A percentile compares a stretch with the other conserved stretches of the same genome.
Conservation (phyloP, 2,329 filamentous ascomycete species). For the Sarocladiaceae sp. region DNA sequence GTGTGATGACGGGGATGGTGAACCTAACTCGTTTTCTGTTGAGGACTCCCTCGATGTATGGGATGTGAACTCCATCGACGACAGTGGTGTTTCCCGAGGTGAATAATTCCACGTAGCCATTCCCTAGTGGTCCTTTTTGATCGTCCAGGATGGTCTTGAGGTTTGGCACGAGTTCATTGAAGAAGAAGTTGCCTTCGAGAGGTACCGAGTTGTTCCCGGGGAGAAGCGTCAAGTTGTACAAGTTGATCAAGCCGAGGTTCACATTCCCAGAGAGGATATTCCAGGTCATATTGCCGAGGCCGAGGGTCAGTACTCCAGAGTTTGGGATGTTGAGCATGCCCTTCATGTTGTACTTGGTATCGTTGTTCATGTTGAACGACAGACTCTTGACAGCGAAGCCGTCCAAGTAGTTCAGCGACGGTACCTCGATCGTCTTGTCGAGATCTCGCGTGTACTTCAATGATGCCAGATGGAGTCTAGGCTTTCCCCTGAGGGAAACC, state of each 20-base stretch:
- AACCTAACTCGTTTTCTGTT: conserved; percentile 32
- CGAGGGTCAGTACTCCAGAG: conserved; percentile 33
- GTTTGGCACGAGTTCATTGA: conserved; percentile 37
- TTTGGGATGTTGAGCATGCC: conserved; percentile 35
- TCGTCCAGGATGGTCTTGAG: conserved; percentile 32
- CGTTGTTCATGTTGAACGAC: conserved; percentile 25
- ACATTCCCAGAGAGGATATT: conserved; percentile 4
- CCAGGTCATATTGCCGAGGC: conserved; percentile 21
- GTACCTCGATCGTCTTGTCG: conserved; percentile 31
- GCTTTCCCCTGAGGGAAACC: conserved; percentile 28
- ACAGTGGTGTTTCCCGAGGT: conserved; percentile 36
- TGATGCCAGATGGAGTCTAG: conserved; percentile 29
- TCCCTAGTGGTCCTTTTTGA: conserved; percentile 30
- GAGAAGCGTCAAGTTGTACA: conserved; percentile 32
- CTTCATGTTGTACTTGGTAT: conserved; percentile 31
- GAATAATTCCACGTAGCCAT: conserved; percentile 36
- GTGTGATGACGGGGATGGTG: conserved; percentile 30
- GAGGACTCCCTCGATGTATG: conserved; percentile 39
- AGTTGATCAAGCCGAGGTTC: conserved; percentile 6
- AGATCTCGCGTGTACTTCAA: conserved; percentile 28
- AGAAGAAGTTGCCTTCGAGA: conserved; percentile 36
- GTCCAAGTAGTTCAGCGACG: conserved; percentile 29
- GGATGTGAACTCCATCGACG: conserved; percentile 37
- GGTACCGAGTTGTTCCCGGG: conserved; percentile 37
- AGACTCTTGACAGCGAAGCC: conserved; percentile 31